phyloP scores from a whole-genome alignment of 2,329 filamentous ascomycete species.

The Paracoccidioides brasiliensis region DNA sequence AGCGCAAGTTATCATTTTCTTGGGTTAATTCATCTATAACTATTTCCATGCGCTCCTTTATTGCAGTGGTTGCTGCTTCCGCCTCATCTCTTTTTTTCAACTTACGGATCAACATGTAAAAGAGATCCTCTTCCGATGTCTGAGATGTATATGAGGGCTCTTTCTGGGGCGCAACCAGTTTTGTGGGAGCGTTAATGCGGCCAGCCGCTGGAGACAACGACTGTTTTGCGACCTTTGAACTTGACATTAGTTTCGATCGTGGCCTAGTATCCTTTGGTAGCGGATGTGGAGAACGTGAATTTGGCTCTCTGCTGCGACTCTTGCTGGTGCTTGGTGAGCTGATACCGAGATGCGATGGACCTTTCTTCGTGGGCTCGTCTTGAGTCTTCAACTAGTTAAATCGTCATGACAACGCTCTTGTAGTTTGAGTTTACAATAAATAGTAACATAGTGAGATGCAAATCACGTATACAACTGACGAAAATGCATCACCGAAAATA shows the following conservation, averaged over 20 bases:
- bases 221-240: neutral
- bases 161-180: neutral
- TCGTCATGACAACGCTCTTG: neutral
- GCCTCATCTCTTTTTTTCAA: slow-evolving; percentile 25
- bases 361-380: neutral
- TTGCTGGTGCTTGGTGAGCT: neutral
- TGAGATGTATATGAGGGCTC: neutral
- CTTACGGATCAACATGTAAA: slow-evolving; percentile 23
- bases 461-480: neutral
- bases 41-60: slow-evolving; percentile 18
- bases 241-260: neutral
- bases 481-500: neutral
- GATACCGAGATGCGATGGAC: neutral
- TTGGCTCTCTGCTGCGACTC: neutral
- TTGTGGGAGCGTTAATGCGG: neutral
- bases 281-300: neutral
- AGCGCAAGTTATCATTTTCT: slow-evolving; percentile 19
- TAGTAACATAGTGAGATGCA: neutral
- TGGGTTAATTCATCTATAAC: slow-evolving; percentile 15
- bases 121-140: slow-evolving; percentile 24
- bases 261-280: neutral
- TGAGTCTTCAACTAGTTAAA: neutral
- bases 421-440: neutral
- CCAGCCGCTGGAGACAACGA: neutral
- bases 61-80: slow-evolving; percentile 13